phyloP scores from a whole-genome alignment of 441 rosid species.

The Erysimum pusillum region DNA sequence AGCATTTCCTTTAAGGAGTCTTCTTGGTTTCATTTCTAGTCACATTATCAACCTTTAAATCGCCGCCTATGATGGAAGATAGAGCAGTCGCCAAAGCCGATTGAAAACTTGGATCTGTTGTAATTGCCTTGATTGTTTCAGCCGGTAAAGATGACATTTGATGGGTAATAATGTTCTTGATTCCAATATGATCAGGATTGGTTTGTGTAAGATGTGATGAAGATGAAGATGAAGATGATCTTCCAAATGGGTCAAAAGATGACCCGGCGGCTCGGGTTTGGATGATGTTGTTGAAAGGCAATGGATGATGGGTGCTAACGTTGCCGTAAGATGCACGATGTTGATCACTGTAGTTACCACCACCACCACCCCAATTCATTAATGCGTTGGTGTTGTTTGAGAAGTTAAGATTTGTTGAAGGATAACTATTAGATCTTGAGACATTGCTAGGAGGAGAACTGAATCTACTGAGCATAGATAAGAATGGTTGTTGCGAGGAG shows the following conservation, averaged over 20 bases:
- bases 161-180: slow-evolving; percentile 35
- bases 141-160: slow-evolving; percentile 51
- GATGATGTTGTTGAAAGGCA: slow-evolving; percentile 49
- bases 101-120: slow-evolving; percentile 84
- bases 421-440: slow-evolving; percentile 48
- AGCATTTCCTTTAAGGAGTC: slow-evolving; percentile 36
- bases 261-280: slow-evolving; percentile 46
- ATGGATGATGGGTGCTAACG: slow-evolving; percentile 46
- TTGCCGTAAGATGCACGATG: slow-evolving; percentile 48
- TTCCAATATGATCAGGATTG: slow-evolving; percentile 55
- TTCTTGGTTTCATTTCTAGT: slow-evolving; percentile 37
- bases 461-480: slow-evolving; percentile 37
- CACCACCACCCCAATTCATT: slow-evolving; percentile 51
- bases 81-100: slow-evolving; percentile 81
- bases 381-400: slow-evolving; percentile 48
- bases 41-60: slow-evolving; percentile 35
- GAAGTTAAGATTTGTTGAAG: slow-evolving; percentile 64
- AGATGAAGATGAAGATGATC: slow-evolving; percentile 42
- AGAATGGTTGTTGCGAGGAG: slow-evolving; percentile 53
- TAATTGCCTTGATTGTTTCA: slow-evolving; percentile 71
- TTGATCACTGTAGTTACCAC: slow-evolving; percentile 34
- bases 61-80: slow-evolving; percentile 69
- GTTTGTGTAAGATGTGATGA: slow-evolving; percentile 38
- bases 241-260: slow-evolving; percentile 49
- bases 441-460: slow-evolving; percentile 44